Evolutionary conservation across 805 yeast species (phyloP).

Genomic region (Myxozyma lipomycoides): DNA sequence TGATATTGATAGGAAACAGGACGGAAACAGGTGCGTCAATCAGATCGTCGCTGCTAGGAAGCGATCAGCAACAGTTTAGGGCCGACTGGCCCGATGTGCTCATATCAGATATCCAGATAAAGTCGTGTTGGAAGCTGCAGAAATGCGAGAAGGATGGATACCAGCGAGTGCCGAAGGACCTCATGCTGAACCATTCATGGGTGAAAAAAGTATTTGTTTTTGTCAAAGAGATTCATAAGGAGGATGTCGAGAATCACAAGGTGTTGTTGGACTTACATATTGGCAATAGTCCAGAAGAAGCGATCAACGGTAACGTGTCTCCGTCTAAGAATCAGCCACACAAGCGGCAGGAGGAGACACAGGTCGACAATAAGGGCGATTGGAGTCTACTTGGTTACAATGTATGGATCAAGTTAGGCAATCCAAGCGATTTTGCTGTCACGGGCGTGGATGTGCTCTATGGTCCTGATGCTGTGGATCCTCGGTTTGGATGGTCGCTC

Average conservation of each 20-base stretch:
- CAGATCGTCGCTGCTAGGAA: neutral
- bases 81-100: conserved; percentile 8
- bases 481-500: conserved; percentile 66
- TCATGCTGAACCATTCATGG: conserved; percentile 47
- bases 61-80: neutral
- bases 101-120: conserved; percentile 6
- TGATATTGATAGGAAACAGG: neutral
- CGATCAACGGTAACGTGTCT: neutral
- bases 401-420: conserved; percentile 58
- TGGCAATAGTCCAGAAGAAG: conserved; percentile 11
- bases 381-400: conserved; percentile 39
- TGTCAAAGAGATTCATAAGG: conserved; percentile 32
- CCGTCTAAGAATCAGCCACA: neutral
- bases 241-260: conserved; percentile 27
- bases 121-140: conserved; percentile 13
- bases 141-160: conserved; percentile 38
- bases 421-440: conserved; percentile 40
- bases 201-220: conserved; percentile 41
- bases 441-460: conserved; percentile 65
- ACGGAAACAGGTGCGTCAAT: neutral
- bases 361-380: conserved; percentile 44
- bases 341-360: conserved; percentile 32
- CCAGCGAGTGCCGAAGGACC: conserved; percentile 47
- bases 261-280: conserved; percentile 20
- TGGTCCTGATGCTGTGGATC: conserved; percentile 71